Percentiles rank a stretch among this genome's conserved stretches.
Conservation (phyloP, 306 rosid genomes). For the Fagus crenata region DNA sequence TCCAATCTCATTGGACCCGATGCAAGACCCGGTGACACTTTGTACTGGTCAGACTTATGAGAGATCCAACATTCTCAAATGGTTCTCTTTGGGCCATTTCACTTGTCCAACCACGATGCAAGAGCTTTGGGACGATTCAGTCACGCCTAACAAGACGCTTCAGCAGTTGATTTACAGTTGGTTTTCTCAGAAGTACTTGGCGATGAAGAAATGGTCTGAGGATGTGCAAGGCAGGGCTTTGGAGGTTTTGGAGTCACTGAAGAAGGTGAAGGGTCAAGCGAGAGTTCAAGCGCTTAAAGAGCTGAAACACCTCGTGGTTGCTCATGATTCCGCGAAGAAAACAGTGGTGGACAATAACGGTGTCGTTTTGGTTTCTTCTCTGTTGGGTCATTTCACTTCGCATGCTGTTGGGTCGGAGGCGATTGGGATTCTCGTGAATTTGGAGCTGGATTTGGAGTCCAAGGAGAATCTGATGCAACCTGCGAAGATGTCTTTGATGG, state of each 20-base stretch:
- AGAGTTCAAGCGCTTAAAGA: conserved; percentile 65
- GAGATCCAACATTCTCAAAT: conserved; percentile 66
- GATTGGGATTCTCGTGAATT: conserved; percentile 63
- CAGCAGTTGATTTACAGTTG: conserved; percentile 57
- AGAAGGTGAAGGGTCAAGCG: conserved; percentile 70
- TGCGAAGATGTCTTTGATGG: conserved; percentile 62
- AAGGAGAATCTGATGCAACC: conserved; percentile 57
- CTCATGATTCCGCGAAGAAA: conserved; percentile 45
- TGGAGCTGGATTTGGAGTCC: conserved; percentile 47
- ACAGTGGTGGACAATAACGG: conserved; percentile 50
- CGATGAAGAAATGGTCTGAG: conserved; percentile 64
- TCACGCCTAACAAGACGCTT: conserved; percentile 68
- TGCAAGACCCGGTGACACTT: conserved; percentile 81
- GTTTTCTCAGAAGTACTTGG: conserved; percentile 59
- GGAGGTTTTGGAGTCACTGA: conserved; percentile 54
- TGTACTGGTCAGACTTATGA: conserved; percentile 93
- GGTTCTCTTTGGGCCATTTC: conserved; percentile 72
- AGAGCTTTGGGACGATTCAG: conserved; percentile 74
- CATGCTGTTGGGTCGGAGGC: conserved; percentile 80
- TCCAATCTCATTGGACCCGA: conserved; percentile 77
- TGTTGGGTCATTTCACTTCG: conserved; percentile 77
- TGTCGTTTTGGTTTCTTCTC: conserved; percentile 44
- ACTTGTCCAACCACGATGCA: conserved; percentile 91
- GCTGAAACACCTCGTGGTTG: conserved; percentile 43
- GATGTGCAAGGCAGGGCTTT: conserved; percentile 62